Percentiles rank a stretch among this genome's conserved stretches.
Evolutionary conservation across 2,329 filamentous ascomycete species (phyloP).

Genomic region (Trichophyton simii): DNA sequence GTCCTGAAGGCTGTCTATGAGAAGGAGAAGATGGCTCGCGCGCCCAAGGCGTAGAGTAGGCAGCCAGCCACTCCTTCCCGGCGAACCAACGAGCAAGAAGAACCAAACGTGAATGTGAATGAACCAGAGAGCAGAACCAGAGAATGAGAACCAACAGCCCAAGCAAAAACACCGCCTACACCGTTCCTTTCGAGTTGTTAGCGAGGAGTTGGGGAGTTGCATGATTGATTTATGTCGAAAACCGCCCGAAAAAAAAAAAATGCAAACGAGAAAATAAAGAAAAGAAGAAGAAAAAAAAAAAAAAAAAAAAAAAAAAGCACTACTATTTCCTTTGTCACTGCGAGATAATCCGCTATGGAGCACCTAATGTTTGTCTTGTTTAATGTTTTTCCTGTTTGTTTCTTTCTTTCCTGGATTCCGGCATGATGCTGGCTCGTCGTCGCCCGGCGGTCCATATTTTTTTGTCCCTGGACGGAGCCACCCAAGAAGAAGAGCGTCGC

Average conservation of each 20-base stretch:
- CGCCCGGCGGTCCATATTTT: not conserved
- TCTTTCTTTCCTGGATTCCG: not conserved
- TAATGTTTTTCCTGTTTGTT: not conserved
- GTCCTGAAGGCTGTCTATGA: constrained; percentile 7
- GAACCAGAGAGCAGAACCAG: not conserved
- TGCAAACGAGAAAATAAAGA: not conserved
- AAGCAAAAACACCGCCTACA: not conserved
- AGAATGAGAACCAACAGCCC: not conserved
- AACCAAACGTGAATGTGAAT: too few relatives aligned
- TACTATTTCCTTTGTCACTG: not conserved
- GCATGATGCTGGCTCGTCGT: not conserved
- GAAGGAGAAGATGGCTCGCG: constrained; percentile 2
- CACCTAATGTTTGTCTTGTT: not conserved
- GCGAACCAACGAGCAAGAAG: too few relatives aligned
- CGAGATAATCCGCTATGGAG: not conserved
- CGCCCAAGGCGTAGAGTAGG: not conserved
- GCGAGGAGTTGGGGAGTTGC: constrained; percentile 3
- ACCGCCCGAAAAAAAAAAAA: not conserved
- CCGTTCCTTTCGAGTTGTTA: constrained; percentile 1
- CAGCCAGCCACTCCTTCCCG: too few relatives aligned
- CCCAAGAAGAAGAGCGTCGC: not conserved
- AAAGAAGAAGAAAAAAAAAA: not conserved
- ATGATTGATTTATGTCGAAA: not conserved
- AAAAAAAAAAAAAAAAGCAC: not conserved
- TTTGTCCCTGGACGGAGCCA: not conserved